Conservation (phyloP, 371 early-diverging fungal genomes). For the Mucor piriformis region DNA sequence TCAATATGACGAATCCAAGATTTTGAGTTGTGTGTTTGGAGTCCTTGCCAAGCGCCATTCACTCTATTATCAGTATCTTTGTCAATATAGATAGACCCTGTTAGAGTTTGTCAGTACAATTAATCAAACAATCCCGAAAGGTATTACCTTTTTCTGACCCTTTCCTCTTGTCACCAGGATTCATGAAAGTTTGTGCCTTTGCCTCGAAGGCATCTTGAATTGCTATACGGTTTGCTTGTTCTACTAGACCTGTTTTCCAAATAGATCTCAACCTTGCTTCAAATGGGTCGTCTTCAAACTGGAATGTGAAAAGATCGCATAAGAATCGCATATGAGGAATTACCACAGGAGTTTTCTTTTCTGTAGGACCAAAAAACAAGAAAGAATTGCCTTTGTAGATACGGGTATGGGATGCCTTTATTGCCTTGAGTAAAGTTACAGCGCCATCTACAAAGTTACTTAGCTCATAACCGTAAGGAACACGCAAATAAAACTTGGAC, state of each 20-base stretch:
- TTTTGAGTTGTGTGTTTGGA: constrained; percentile 62
- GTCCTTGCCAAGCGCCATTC: constrained; percentile 57
- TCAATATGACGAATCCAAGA: constrained; percentile 54
- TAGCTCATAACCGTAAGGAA: constrained; percentile 44
- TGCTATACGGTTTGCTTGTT: constrained; percentile 54
- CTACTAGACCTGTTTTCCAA: constrained; percentile 53
- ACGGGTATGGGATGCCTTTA: constrained; percentile 39
- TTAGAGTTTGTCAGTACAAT: not conserved
- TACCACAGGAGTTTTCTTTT: constrained; percentile 25
- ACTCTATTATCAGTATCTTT: constrained; percentile 33
- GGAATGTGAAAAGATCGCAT: constrained; percentile 34
- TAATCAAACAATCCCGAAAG: not conserved
- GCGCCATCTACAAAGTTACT: constrained; percentile 45
- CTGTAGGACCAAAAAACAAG: constrained; percentile 32
- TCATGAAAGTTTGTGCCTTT: constrained; percentile 48
- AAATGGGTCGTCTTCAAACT: constrained; percentile 64
- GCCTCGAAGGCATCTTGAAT: constrained; percentile 62
- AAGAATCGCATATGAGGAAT: constrained; percentile 34
- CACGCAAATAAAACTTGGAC: constrained; percentile 37
- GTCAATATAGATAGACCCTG: not conserved
- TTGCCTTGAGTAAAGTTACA: constrained; percentile 35
- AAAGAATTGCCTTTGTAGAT: constrained; percentile 30
- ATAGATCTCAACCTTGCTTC: constrained; percentile 54
- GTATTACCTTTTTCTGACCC: not conserved
- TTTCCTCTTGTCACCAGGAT: constrained; percentile 4